Base-by-base conservation (phyloP, 345 rosid genomes). In the Gossypium arboreum region DNA sequence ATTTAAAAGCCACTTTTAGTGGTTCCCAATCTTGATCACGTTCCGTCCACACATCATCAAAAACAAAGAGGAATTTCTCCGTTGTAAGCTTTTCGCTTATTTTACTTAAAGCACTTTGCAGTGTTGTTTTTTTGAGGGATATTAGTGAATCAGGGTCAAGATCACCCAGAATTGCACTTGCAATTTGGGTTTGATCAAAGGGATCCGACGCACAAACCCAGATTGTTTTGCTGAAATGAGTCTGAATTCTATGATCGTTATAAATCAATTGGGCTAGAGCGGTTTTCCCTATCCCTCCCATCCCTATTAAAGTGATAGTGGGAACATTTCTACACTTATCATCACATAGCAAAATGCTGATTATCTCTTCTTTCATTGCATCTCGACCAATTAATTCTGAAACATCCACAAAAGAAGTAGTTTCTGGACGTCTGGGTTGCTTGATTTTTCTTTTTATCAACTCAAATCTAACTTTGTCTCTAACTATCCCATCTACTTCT, bases 231-330 rank as follows among this genome's bases (percentile, higher is more conserved):
- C 24, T 3, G 12, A 57, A 72, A 41, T 22, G 16, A 6, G n/a
- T 0, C 29, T 20, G 12, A 34, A 57, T 39, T 13, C 9, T 13
- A 11, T 1, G 9, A 7, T 72, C 25, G 16, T 57, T 57, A 20
- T 41, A 72, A 3, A 57, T 13, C 16, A 72, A 2, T 12, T 72
- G 62, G 17, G 75, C 75, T 18, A 71, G 45, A 55, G 64, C 22
- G 56, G 74, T 56, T 55, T 71, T 72, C 29, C 75, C 75, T 1
- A 71, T 17, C 20, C 75, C 75, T 7, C 34, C 63, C 65, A 72
- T 56, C 12, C 75, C 75, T 4, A 57, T 54, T 15, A 72, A 18
- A 57, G 65, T 1, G 11, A 72, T 72, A 9, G 15, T 18, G 7
- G 29, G 75, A 34, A 41, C 18, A 7, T 47, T 15, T 16, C 27